Evolutionary conservation across 1,284 basidiomycete genomes (phyloP).

Genomic region (Trichosporon inkin): DNA sequence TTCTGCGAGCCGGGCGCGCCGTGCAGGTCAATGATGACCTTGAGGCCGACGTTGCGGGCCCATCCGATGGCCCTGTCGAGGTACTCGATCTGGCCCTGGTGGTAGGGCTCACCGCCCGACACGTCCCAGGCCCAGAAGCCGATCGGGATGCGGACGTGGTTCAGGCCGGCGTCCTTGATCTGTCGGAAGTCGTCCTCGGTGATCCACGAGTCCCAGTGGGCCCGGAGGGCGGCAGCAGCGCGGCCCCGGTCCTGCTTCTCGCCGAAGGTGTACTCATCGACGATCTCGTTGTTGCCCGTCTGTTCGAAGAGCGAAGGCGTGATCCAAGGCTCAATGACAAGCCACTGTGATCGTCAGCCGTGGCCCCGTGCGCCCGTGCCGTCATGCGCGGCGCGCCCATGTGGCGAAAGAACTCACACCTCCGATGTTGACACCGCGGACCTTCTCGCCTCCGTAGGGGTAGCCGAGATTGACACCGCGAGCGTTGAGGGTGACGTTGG

Average conservation of each 20-base stretch:
- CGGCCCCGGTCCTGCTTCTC: slow-evolving; percentile 44
- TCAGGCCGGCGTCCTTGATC: slow-evolving; percentile 65
- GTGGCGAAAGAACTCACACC: slow-evolving; percentile 35
- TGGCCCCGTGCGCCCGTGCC: no score
- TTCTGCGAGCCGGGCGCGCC: slow-evolving; percentile 79
- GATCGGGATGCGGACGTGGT: slow-evolving; percentile 78
- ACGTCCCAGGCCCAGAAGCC: slow-evolving; percentile 80
- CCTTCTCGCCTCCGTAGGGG: slow-evolving; percentile 43
- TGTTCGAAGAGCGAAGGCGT: slow-evolving; percentile 77
- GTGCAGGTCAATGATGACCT: slow-evolving; percentile 65
- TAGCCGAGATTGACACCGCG: slow-evolving; percentile 42
- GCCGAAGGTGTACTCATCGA: slow-evolving; percentile 79
- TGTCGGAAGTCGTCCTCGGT: slow-evolving; percentile 77
- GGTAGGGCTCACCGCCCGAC: slow-evolving; percentile 70
- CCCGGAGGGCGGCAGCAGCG: slow-evolving; percentile 32
- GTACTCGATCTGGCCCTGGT: slow-evolving; percentile 48
- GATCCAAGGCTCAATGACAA: slow-evolving; percentile 48
- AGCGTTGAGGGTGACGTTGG: slow-evolving; percentile 13
- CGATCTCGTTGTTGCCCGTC: slow-evolving; percentile 61
- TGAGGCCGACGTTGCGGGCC: slow-evolving; percentile 70
- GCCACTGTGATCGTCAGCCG: slow-evolving; percentile 27
- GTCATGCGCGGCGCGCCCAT: not conserved
- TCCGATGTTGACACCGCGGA: slow-evolving; percentile 50
- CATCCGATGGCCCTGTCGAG: slow-evolving; percentile 64
- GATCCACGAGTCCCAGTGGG: slow-evolving; percentile 55